Evolutionary conservation across 1,284 basidiomycete genomes (phyloP), one percentile per base, ranked within the genome.

Genomic region (Grifola frondosa): DNA sequence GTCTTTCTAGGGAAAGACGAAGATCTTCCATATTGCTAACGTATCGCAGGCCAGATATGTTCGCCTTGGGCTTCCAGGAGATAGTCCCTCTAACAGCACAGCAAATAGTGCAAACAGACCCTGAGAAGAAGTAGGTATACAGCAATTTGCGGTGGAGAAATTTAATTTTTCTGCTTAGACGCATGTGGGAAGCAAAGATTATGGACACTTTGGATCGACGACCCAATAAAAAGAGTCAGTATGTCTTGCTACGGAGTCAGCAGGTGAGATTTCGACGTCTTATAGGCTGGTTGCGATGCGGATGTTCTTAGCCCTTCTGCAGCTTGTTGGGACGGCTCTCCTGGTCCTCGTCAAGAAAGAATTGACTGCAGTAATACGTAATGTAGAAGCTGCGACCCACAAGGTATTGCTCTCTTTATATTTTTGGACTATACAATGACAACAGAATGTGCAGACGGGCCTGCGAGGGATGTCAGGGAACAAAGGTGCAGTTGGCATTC

Each of bases 381-480:
- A 90, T 47, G 92, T 99, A 7, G 97, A 99, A 67, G 93, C 85
- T 3, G 77, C 93, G 5, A 88, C 88, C 22, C 86, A 92, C 56
- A 99, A 99, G 75, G 91, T 89, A 48, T 10, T 68, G 46, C 23
- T 42, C 13, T 19, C 8, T 19, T 23, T 23, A 21, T 28, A 39
- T 21, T 26, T 31, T 35, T 33, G 38, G 21, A 33, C 23, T 22
- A 38, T 34, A 34, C 32, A 41, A 28, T 32, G 30, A 17, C 30
- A 22, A 9, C 34, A 20, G 5, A 9, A 12, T 30, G 2, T 9
- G 16, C 58, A 94, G 91, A 99, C 97, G 4, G 97, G 97, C 16
- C 73, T 99, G 28, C 83, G 92, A 43, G 97, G 97, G 12, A 93
- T 99, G 80, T 93, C 91, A 5, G 97, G 97, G 17, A 99, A 99